A percentile compares a stretch with the other conserved stretches of the same genome.
These are phyloP conservation scores for Solanum bulbocastanum DNA, from an alignment of 257 asterid species.

Conservation along the genomic window DNA sequence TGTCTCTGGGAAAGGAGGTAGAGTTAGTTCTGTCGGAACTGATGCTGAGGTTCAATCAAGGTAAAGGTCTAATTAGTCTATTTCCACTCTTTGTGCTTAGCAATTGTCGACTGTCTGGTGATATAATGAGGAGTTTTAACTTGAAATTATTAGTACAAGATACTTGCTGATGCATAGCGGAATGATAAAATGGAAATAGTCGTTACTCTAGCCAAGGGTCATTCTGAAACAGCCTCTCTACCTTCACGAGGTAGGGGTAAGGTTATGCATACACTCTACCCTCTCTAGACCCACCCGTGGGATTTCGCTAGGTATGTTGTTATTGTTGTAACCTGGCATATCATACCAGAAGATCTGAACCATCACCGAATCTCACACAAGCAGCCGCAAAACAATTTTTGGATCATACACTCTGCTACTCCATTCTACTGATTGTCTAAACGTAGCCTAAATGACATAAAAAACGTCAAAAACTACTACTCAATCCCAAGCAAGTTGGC, in stretches of 20 bases:
- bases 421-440: background rate
- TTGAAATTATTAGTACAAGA: background rate
- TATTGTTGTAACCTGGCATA: background rate
- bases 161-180: background rate
- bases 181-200: background rate
- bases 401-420: background rate
- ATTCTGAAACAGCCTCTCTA: background rate
- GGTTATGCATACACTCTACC: background rate
- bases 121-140: background rate
- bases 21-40: slow-evolving; percentile 6
- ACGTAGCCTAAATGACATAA: background rate
- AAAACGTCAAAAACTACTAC: background rate
- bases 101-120: background rate
- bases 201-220: background rate
- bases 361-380: background rate
- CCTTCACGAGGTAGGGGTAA: background rate
- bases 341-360: background rate
- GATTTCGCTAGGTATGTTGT: background rate
- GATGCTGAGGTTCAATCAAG: slow-evolving; percentile 20
- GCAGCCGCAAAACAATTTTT: background rate
- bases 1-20: slow-evolving; percentile 50
- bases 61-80: slow-evolving; percentile 5
- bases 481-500: background rate
- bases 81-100: background rate
- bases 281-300: background rate